A percentile compares a stretch with the other conserved stretches of the same genome.
phyloP scores from a whole-genome alignment of 352 stramenopile species.

The Phytophthora pisi region DNA sequence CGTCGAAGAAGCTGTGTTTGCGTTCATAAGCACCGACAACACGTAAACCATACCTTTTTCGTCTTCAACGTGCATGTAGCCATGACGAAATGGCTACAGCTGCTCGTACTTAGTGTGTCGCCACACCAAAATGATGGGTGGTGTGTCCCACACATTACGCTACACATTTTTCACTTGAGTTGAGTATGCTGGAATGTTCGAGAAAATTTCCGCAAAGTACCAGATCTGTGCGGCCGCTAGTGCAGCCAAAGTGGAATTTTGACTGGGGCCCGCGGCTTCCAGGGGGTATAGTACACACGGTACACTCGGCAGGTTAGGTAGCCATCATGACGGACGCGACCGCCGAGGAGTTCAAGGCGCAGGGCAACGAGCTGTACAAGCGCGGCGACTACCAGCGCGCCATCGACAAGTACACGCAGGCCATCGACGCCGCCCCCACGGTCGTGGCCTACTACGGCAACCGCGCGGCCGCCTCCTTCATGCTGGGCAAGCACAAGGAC shows the following conservation, averaged over 20 bases:
- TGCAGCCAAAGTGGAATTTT: constrained; percentile 32
- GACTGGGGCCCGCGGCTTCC: constrained; percentile 22
- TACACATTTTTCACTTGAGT: constrained; percentile 15
- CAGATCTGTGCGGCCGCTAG: background rate
- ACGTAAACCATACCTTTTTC: constrained; percentile 2
- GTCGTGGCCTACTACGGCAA: constrained; percentile 91
- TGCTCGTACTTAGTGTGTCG: constrained; percentile 9
- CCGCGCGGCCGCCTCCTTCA: constrained; percentile 90
- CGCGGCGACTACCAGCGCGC: constrained; percentile 89
- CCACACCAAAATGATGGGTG: background rate
- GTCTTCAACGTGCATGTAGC: constrained; percentile 11
- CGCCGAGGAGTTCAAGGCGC: constrained; percentile 82
- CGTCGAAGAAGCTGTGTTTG: constrained; percentile 18
- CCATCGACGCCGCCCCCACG: constrained; percentile 87
- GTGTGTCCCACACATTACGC: constrained; percentile 9
- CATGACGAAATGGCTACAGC: constrained; percentile 20
- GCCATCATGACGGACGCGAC: constrained; percentile 54
- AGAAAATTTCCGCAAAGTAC: constrained; percentile 23
- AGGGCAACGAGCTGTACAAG: constrained; percentile 94
- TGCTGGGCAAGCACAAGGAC: constrained; percentile 90
- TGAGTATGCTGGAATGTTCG: constrained; percentile 40
- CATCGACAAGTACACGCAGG: constrained; percentile 91
- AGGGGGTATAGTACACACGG: constrained; percentile 2
- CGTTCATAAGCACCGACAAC: constrained; percentile 6
- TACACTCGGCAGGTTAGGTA: background rate